Conservation (phyloP, 2,329 filamentous ascomycete genomes). For the Cryphonectria nitschkei region DNA sequence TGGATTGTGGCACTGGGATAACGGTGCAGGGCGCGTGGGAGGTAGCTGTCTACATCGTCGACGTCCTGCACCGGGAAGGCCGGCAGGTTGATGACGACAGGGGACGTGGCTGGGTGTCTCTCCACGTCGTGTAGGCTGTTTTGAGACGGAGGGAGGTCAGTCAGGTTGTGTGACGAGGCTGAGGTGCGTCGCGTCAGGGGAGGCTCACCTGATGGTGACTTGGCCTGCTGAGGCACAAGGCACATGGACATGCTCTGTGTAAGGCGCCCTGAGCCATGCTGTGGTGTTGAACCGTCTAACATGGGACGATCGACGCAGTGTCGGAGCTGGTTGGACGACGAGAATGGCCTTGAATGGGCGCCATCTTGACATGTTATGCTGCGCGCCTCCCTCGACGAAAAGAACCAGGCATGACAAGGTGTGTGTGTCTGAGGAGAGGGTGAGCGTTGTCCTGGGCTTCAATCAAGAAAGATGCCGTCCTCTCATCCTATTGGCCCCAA, state of each 20-base stretch:
- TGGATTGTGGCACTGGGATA: constrained; percentile 59
- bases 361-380: constrained; percentile 1
- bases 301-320: not conserved
- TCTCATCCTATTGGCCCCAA: not conserved
- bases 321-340: too few relatives aligned
- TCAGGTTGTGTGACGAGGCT: constrained; percentile 29
- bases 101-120: constrained; percentile 41
- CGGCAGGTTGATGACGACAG: constrained; percentile 61
- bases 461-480: not conserved
- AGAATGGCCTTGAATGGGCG: not conserved
- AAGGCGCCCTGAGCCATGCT: constrained; percentile 11
- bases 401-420: not conserved
- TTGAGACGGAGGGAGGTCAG: constrained; percentile 12
- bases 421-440: not conserved
- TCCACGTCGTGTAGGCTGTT: constrained; percentile 54
- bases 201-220: constrained; percentile 54
- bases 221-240: constrained; percentile 53
- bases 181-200: not conserved
- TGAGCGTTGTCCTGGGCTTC: too few relatives aligned
- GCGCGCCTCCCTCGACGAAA: not conserved
- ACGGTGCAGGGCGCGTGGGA: constrained; percentile 47
- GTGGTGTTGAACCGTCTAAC: constrained; percentile 17
- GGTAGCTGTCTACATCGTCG: constrained; percentile 31
- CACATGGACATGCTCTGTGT: constrained; percentile 48
- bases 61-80: constrained; percentile 44